These are phyloP conservation scores for Alternaria postmessia DNA, from an alignment of 2,329 filamentous ascomycete genomes.

Conservation along the genomic window DNA sequence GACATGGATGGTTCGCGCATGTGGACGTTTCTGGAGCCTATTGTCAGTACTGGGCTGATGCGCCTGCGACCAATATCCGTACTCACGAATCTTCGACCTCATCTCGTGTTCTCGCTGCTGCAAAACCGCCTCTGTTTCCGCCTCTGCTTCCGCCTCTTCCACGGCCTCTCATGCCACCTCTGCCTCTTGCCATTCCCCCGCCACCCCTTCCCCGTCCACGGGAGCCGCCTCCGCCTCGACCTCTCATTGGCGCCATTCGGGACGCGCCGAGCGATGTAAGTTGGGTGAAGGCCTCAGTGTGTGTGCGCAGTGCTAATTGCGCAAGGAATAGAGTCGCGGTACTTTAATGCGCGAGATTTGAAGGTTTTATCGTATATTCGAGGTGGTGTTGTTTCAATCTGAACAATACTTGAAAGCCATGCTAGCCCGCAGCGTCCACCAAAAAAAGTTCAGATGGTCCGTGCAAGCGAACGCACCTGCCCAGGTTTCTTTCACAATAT, in stretches of 20 bases:
- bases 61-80: constrained; percentile 15
- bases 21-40: constrained; percentile 13
- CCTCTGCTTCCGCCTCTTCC: constrained; percentile 31
- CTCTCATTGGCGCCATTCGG: constrained; percentile 25
- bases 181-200: constrained; percentile 10
- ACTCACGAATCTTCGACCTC: constrained; percentile 44
- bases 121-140: constrained; percentile 38
- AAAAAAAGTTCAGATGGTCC: constrained; percentile 35
- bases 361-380: accelerated
- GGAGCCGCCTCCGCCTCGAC: constrained; percentile 31
- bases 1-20: constrained; percentile 30
- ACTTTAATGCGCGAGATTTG: background rate
- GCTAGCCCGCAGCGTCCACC: constrained; percentile 8
- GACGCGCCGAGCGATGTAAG: background rate
- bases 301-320: background rate
- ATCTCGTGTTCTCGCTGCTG: constrained; percentile 39
- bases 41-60: constrained; percentile 21
- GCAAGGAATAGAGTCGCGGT: background rate
- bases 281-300: background rate
- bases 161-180: constrained; percentile 13
- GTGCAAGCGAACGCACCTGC: constrained; percentile 43
- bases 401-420: background rate
- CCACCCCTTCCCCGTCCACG: constrained; percentile 19
- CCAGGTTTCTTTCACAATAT: constrained; percentile 47
- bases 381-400: background rate